Base-by-base conservation (phyloP, 2,329 filamentous ascomycete species). In the Talaromyces sp. region DNA sequence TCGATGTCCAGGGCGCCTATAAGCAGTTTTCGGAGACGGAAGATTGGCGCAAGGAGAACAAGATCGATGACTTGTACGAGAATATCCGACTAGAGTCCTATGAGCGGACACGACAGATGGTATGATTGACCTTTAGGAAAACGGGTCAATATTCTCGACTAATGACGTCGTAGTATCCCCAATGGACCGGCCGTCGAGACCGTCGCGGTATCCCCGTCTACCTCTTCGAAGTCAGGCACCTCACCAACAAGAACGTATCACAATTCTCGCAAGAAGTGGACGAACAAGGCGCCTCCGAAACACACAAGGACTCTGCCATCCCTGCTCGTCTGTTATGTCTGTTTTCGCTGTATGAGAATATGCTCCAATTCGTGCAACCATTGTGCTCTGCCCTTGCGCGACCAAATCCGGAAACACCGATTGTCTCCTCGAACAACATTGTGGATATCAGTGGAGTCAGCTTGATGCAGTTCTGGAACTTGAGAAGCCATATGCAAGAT, bases 151-250 rank as follows among this genome's bases (percentile, higher is more conserved):
- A 6, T 28, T 28, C 11, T 7, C 16, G 14, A 25, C 60, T 66
- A 54, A 65, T 16, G 8, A 40, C 25, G 25, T n/a, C 5, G 56
- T 70, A 93, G 89, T 96, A 96, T 73, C 92, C 93, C 25, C 92
- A 96, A 86, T 97, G 92, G 90, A 96, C 91, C 21, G 93, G 93
- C 61, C 89, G 92, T 67, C 86, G 93, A 68, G 93, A 97, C 78
- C 89, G 87, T 69, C 89, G 92, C 69, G 93, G 93, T 68, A 96
- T 96, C 66, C 93, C 93, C 7, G 84, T 97, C 69, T 97, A 95
- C 77, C 85, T 97, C 65, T 97, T 90, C 77, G 91, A 96, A 77
- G 91, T 97, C 74, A 85, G 86, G 65, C 86, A 90, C 64, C 84
- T 97, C 69, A 90, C 96, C 79, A 85, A 84, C 73, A 96, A 96